phyloP scores from a whole-genome alignment of 2,329 filamentous ascomycete species.

The Colletotrichum chlorophyti region DNA sequence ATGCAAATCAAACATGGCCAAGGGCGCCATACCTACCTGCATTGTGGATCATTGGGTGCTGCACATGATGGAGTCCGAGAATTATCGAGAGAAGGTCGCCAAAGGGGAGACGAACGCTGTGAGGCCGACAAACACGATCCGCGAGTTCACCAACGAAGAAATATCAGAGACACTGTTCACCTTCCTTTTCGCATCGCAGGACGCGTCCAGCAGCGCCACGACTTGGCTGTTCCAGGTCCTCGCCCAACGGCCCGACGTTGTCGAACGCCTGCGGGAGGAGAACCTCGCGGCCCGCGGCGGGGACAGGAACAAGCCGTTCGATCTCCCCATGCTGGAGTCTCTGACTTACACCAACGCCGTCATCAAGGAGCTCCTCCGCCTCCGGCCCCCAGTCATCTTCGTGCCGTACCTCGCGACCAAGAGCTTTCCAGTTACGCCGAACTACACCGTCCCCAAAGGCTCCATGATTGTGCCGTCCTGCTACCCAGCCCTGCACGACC shows the following conservation, averaged over 20 bases:
- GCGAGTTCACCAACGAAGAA: conserved; percentile 56
- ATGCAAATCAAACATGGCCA: conserved; percentile 74
- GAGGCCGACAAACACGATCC: conserved; percentile 54
- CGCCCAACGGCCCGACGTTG: conserved; percentile 56
- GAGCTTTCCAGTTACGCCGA: conserved; percentile 51
- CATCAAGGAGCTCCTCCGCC: conserved; percentile 59
- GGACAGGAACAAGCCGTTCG: conserved; percentile 46
- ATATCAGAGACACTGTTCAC: conserved; percentile 59
- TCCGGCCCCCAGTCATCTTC: conserved; percentile 60
- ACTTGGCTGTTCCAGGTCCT: conserved; percentile 60
- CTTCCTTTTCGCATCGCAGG: conserved; percentile 60
- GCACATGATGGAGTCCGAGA: conserved; percentile 74
- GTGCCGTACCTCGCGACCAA: conserved; percentile 58
- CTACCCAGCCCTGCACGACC: conserved; percentile 58
- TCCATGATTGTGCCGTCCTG: conserved; percentile 58
- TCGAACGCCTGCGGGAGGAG: conserved; percentile 52
- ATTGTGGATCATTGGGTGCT: conserved; percentile 82
- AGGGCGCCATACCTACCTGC: conserved; percentile 71
- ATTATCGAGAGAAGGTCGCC: conserved; percentile 68
- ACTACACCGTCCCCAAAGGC: conserved; percentile 57
- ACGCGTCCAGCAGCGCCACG: conserved; percentile 59
- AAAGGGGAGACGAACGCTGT: conserved; percentile 55
- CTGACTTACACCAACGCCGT: conserved; percentile 60
- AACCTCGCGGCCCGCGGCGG: conserved; percentile 52
- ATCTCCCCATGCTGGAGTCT: conserved; percentile 54